Percentiles rank a stretch among this genome's conserved stretches.
Evolutionary conservation across 495 filamentous ascomycete genomes (phyloP).

Genomic region (Echria macrotheca): DNA sequence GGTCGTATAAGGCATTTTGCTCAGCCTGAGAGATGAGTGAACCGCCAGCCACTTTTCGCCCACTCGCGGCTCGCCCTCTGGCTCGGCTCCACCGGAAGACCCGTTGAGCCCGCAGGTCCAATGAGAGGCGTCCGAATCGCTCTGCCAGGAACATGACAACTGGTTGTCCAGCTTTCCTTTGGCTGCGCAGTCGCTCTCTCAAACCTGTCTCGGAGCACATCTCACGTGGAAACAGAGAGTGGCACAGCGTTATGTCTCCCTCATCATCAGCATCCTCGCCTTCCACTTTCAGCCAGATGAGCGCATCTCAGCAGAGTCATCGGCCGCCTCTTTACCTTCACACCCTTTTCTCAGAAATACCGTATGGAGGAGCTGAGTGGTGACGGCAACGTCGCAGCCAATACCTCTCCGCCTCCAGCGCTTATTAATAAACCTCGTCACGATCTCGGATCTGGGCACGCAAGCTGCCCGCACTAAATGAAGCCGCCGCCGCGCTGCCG

Average conservation of each 20-base stretch:
- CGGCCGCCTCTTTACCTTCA: neutral
- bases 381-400: neutral
- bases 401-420: conserved; percentile 9
- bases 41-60: neutral
- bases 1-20: neutral
- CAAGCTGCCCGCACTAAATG: neutral
- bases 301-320: neutral
- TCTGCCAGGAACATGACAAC: neutral
- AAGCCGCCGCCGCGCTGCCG: no score
- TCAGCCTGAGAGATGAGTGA: neutral
- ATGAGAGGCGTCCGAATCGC: neutral
- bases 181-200: neutral
- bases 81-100: neutral
- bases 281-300: neutral
- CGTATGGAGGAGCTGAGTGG: conserved; percentile 1
- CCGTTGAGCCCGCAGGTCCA: neutral
- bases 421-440: conserved; percentile 11
- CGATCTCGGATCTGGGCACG: conserved; percentile 1
- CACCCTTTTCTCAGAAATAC: neutral
- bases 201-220: neutral
- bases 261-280: neutral
- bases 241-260: no score
- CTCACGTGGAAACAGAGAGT: neutral
- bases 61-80: neutral
- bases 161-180: neutral